Evolutionary conservation across 208 protist species (phyloP).

Genomic region (Trypanosoma caninum): DNA sequence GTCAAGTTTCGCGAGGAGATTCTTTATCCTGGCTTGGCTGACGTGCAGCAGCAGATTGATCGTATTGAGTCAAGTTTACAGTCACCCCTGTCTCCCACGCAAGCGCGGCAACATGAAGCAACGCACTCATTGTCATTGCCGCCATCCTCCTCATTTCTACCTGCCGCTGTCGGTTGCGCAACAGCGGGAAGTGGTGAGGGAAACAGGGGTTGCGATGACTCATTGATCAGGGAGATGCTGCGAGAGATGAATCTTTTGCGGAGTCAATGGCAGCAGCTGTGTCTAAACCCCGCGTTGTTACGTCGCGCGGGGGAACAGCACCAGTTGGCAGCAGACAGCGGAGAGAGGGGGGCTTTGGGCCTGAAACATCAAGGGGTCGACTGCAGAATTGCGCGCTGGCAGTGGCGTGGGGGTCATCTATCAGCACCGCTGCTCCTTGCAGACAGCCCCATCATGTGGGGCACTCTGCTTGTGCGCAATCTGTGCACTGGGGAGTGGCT

Average conservation of each 20-base stretch:
- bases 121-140: neutral
- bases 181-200: neutral
- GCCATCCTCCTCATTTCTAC: neutral
- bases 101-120: neutral
- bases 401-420: constrained; percentile 10
- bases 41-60: constrained; percentile 22
- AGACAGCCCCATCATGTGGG: constrained; percentile 31
- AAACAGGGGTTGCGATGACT: neutral
- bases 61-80: neutral
- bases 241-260: constrained; percentile 50
- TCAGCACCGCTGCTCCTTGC: neutral
- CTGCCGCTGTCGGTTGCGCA: neutral
- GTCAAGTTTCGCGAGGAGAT: constrained; percentile 11
- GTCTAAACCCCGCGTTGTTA: too few species aligned
- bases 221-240: constrained; percentile 17
- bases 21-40: constrained; percentile 16
- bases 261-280: constrained; percentile 40
- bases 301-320: neutral
- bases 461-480: constrained; percentile 33
- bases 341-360: neutral
- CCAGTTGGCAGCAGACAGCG: neutral
- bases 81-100: constrained; percentile 1
- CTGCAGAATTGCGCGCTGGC: constrained; percentile 19
- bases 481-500: constrained; percentile 45
- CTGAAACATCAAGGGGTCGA: neutral